These are phyloP conservation scores for Roridomyces roridus DNA, from an alignment of 768 basidiomycete genomes.

Conservation along the genomic window DNA sequence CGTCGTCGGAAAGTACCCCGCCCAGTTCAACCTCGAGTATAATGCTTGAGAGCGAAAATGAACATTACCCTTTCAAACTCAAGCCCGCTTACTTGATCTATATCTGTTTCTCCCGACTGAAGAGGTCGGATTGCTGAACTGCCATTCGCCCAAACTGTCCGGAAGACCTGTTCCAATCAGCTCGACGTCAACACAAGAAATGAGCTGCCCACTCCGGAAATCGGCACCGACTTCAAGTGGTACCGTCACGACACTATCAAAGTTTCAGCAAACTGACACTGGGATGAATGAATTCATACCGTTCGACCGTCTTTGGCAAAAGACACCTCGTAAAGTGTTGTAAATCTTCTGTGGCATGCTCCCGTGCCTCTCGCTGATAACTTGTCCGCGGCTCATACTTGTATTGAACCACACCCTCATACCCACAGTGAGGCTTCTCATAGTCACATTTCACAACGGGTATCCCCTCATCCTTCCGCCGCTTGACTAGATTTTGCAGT, in stretches of 20 bases:
- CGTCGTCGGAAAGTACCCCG: slow-evolving; percentile 70
- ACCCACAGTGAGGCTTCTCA: slow-evolving; percentile 42
- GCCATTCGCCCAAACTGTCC: slow-evolving; percentile 61
- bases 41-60: slow-evolving; percentile 36
- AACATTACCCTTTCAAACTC: background rate
- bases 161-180: slow-evolving; percentile 44
- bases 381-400: slow-evolving; percentile 41
- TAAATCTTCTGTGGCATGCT: slow-evolving; percentile 50
- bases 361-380: slow-evolving; percentile 56
- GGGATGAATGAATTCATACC: slow-evolving; percentile 40
- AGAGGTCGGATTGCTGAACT: slow-evolving; percentile 63
- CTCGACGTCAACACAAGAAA: background rate
- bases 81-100: slow-evolving; percentile 48
- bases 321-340: slow-evolving; percentile 74
- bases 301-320: slow-evolving; percentile 56
- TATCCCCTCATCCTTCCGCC: slow-evolving; percentile 29
- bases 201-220: slow-evolving; percentile 54
- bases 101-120: slow-evolving; percentile 59
- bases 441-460: slow-evolving; percentile 45
- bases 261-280: background rate
- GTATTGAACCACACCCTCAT: slow-evolving; percentile 38
- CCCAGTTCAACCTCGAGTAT: slow-evolving; percentile 63
- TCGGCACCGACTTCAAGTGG: slow-evolving; percentile 66
- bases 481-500: slow-evolving; percentile 24
- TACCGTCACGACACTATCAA: slow-evolving; percentile 61